Evolutionary conservation across 106 monocot genomes (phyloP), one percentile per base, ranked within the genome.

Genomic region (Dendrobium catenatum): DNA sequence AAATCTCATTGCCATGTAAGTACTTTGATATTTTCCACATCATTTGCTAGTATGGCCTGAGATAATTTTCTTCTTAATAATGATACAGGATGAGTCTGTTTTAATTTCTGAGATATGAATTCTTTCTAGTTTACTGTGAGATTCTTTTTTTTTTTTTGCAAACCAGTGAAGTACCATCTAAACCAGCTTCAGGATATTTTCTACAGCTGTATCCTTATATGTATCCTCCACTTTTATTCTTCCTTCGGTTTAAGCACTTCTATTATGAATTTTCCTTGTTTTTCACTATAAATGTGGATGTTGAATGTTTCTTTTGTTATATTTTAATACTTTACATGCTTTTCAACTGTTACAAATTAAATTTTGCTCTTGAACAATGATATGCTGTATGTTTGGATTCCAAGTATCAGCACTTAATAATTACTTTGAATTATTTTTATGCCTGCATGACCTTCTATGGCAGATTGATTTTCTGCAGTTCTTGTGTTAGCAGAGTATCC

Each of bases 191-290:
- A 79, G 84, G 85, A 76, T 84, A 72, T 84, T 82, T 73, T 81
- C 82, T 77, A 22, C 83, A 80, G 22, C 85, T 88, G 92, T 96
- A 96, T 96, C 96, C 96, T 94, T 78, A 78, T 88, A 47, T 86
- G 94, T 96, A 94, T 96, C 96, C 96, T 89, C 88, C 74, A 73
- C 15, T 78, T 72, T 9, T 76, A 49, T 76, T 76, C n/a, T 49
- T 18, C 43, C 20, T 44, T 74, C 18, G 29, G 15, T 74, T 43
- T 74, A 43, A 44, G 3, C n/a, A 44, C 1, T 43, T 43, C n/a
- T 73, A 19, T 74, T 74, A 44, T 42, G 74, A 43, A 43, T 43
- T 29, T 74, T 74, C n/a, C 74, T 11, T 37, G 33, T 70, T 31
- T 70, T 70, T 70, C 68, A 33, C 33, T 31, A 0, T 33, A 70